Percentiles rank a stretch among this genome's conserved stretches.
phyloP scores from a whole-genome alignment of 176 grass and related monocot species.

The Avena sativa region DNA sequence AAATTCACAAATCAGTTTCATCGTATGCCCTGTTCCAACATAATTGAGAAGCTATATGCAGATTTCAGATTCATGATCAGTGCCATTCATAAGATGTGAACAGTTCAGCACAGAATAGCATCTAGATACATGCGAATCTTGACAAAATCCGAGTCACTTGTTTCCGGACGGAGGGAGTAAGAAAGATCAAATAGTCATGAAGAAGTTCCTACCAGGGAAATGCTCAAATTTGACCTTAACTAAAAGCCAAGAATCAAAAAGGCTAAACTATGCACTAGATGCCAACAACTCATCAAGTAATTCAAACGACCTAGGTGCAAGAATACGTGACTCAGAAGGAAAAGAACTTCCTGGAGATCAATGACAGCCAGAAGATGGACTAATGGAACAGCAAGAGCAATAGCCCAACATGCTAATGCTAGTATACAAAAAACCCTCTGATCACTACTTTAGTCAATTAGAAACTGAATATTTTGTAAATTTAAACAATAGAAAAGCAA shows the following conservation, averaged over 20 bases:
- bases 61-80: background rate
- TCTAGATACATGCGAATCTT: too few species aligned
- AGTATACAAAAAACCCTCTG: background rate
- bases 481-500: background rate
- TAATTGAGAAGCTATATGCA: too few species aligned
- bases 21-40: too few species aligned
- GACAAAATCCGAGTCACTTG: background rate
- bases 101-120: background rate
- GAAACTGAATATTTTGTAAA: background rate
- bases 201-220: constrained; percentile 16
- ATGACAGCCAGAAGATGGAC: background rate
- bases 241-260: background rate
- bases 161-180: background rate
- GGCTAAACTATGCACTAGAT: background rate
- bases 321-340: background rate
- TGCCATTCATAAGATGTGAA: background rate
- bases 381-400: background rate
- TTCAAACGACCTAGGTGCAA: background rate
- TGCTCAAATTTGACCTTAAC: background rate
- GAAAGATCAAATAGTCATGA: background rate
- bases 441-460: background rate
- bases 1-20: too few species aligned
- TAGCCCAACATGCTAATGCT: background rate
- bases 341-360: background rate
- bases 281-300: background rate